Evolutionary conservation across 768 basidiomycete species (phyloP).

Genomic region (Auricularia sp.): DNA sequence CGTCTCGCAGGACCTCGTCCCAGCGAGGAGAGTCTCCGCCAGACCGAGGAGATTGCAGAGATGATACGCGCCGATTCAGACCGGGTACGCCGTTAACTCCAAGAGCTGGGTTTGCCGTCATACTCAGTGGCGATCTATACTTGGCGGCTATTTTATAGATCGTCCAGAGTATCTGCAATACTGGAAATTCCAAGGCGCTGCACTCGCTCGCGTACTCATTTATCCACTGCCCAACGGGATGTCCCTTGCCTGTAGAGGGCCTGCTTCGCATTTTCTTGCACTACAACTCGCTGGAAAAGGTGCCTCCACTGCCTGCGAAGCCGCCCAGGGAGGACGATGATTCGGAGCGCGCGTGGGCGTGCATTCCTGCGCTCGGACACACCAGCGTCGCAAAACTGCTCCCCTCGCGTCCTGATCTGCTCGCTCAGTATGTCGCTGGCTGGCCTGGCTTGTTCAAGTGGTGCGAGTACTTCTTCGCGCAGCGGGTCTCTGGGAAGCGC

Average conservation of each 20-base stretch:
- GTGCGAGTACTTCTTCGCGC: background rate
- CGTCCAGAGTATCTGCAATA: background rate
- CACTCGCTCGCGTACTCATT: background rate
- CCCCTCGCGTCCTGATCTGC: background rate
- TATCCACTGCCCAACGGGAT: background rate
- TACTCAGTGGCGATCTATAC: too few relatives aligned
- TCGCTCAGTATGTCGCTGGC: background rate
- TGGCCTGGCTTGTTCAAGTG: background rate
- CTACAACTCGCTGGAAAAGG: background rate
- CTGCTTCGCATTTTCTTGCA: background rate
- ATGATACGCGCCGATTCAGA: too few relatives aligned
- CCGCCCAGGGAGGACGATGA: background rate
- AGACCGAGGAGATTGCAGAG: too few relatives aligned
- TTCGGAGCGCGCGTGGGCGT: background rate
- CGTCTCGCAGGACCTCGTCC: background rate
- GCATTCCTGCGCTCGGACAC: background rate
- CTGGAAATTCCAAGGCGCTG: background rate
- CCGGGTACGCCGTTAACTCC: too few relatives aligned
- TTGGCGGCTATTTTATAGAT: too few relatives aligned
- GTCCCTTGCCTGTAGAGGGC: background rate
- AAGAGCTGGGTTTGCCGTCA: too few relatives aligned
- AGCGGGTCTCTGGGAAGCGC: background rate
- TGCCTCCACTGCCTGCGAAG: background rate
- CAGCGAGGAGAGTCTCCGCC: background rate
- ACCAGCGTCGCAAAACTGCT: background rate